A percentile compares a stretch with the other conserved stretches of the same genome.
These are phyloP conservation scores for Pythium volutum DNA, from an alignment of 352 stramenopile genomes.

Conservation along the genomic window DNA sequence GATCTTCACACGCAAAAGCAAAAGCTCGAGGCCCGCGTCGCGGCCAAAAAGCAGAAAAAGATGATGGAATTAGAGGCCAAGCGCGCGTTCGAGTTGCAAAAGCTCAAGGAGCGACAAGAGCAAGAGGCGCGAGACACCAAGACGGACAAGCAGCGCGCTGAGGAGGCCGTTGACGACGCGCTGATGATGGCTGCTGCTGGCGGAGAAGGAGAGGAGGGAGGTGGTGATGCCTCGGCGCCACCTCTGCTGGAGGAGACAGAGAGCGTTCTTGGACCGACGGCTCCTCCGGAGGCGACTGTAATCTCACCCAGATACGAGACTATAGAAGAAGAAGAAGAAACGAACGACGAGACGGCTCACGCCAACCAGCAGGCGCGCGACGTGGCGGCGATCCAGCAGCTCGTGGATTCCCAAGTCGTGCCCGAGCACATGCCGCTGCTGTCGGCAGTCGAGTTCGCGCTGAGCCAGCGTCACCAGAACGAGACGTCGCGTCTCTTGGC, in stretches of 20 bases:
- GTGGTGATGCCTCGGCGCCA: background rate
- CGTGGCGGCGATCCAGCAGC: conserved; percentile 47
- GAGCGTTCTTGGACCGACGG: too few relatives aligned
- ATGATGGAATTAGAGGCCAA: conserved; percentile 70
- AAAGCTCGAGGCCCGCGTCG: conserved; percentile 69
- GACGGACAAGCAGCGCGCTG: conserved; percentile 31
- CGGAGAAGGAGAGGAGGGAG: conserved; percentile 1
- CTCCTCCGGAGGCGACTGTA: conserved; percentile 7
- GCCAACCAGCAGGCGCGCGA: conserved; percentile 43
- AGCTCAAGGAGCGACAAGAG: conserved; percentile 41
- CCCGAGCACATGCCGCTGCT: conserved; percentile 52
- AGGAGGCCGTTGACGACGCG: conserved; percentile 27
- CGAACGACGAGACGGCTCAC: background rate
- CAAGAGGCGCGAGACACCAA: conserved; percentile 37
- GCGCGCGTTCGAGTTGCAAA: conserved; percentile 47
- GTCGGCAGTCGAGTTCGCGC: conserved; percentile 50
- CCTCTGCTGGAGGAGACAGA: background rate
- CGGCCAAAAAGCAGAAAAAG: conserved; percentile 76
- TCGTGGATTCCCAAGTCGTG: conserved; percentile 49
- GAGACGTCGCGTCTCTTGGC: conserved; percentile 42
- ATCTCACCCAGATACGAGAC: background rate
- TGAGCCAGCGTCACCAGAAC: conserved; percentile 49
- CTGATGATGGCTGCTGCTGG: background rate
- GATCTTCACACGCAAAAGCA: conserved; percentile 62
- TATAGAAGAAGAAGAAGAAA: conserved; percentile 1